Evolutionary conservation across 75 land plant genomes (phyloP), one percentile per base, ranked within the genome.

Genomic region (Azolla pinnata): DNA sequence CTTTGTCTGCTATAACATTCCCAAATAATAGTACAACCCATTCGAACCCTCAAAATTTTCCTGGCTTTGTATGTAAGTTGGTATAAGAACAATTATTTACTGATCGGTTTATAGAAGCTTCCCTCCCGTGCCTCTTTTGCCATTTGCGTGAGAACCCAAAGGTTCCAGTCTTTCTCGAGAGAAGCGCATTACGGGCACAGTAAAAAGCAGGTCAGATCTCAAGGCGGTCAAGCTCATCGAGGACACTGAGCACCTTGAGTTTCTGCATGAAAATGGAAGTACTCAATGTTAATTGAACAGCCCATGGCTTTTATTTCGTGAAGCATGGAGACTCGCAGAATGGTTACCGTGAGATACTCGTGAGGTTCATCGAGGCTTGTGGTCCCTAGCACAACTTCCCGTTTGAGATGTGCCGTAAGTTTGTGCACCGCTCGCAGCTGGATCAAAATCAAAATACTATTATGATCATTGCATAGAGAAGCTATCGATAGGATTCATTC

Each of bases 401-500:
- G 75, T 31, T 72, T 83, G 38, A 93, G 42, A 66, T 85, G 81
- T 23, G 60, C 35, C 4, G 87, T 82, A n/a, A 93, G 75, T 72
- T 93, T 95, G 58, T 89, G 99, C 28, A 76, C 75, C 30, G 75
- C 87, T 21, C 95, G 75, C 34, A 95, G 53, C 99, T 93, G 45
- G 3, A 23, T n/a, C n/a, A 48, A 53, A 46, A 31, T 30, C 19
- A 49, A 33, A 31, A 32, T 7, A 56, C 50, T 4, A 45, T 24
- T 10, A 30, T 47, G 18, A 20, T 56, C 14, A 56, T 17, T 32
- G 46, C 71, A 66, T 21, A 14, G 34, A 66, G 20, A 53, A 42
- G 64, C 88, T 96, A 87, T 93, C 98, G 40, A 96, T 88, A 19
- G 86, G 81, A 46, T 96, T 93, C 14, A 82, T 88, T 32, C 98